Conservation (phyloP, 176 grass and related monocot species). For the Musa beccarii region DNA sequence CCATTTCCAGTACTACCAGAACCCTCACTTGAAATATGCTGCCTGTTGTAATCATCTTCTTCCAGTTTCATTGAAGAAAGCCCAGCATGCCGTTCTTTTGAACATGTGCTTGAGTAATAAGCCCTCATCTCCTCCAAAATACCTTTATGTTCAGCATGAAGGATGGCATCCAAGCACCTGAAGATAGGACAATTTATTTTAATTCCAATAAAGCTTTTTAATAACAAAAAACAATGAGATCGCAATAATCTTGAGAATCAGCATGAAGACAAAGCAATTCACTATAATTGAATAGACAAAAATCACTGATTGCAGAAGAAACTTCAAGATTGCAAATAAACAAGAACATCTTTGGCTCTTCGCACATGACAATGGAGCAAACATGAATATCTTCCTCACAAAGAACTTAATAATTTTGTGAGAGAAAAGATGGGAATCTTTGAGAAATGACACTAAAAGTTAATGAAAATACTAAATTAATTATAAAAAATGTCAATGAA, state of each 20-base stretch:
- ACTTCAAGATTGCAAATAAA: neutral
- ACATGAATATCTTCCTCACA: neutral
- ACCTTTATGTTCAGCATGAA: conserved; percentile 89
- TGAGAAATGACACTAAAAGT: no score
- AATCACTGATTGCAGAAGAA: neutral
- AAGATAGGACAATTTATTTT: neutral
- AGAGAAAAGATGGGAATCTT: neutral
- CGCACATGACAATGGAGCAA: neutral
- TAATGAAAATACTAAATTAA: no score
- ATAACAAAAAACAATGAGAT: neutral
- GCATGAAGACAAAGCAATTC: neutral
- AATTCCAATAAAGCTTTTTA: neutral
- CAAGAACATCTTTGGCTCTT: neutral
- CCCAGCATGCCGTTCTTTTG: conserved; percentile 16
- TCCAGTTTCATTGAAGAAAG: neutral
- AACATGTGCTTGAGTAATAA: conserved; percentile 43
- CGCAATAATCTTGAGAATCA: neutral
- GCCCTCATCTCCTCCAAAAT: conserved; percentile 83
- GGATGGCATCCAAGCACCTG: conserved; percentile 70
- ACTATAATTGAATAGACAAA: neutral
- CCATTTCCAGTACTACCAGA: conserved; percentile 19
- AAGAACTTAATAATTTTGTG: neutral
- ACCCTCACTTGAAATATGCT: conserved; percentile 17
- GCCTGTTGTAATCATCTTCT: conserved; percentile 17
- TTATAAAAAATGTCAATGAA: no score